Conservation (phyloP, 257 asterid genomes). For the Petunia axillaris region DNA sequence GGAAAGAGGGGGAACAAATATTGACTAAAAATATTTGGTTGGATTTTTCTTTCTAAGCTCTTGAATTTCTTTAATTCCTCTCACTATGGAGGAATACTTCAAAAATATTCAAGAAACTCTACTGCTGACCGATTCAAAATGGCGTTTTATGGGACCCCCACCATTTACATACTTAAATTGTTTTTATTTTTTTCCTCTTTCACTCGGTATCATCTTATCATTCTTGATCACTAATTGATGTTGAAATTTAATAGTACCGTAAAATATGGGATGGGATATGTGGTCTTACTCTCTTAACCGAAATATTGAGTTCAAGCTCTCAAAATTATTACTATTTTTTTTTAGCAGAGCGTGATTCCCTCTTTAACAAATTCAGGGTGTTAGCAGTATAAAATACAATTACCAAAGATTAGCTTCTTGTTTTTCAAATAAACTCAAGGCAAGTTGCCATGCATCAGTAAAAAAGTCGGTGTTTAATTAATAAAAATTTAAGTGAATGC, state of each 20-base stretch:
- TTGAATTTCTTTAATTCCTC: background rate
- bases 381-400: background rate
- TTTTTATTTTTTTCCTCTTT: background rate
- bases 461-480: background rate
- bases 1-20: slow-evolving; percentile 29
- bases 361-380: no score
- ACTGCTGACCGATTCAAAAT: slow-evolving; percentile 54
- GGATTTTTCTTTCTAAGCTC: background rate
- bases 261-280: no score
- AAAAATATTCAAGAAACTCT: background rate
- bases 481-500: no score
- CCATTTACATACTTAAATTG: background rate
- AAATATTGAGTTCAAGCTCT: no score
- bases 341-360: no score
- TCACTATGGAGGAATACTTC: background rate
- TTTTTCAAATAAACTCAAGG: background rate
- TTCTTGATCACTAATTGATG: slow-evolving; percentile 8
- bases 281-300: no score
- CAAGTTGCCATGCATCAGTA: background rate
- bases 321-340: no score
- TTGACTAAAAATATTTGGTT: slow-evolving; percentile 26
- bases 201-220: background rate
- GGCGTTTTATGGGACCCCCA: background rate
- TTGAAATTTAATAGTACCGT: background rate
- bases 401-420: background rate